phyloP scores from a whole-genome alignment of 129 eudicot genomes.

The Arctium minus region DNA sequence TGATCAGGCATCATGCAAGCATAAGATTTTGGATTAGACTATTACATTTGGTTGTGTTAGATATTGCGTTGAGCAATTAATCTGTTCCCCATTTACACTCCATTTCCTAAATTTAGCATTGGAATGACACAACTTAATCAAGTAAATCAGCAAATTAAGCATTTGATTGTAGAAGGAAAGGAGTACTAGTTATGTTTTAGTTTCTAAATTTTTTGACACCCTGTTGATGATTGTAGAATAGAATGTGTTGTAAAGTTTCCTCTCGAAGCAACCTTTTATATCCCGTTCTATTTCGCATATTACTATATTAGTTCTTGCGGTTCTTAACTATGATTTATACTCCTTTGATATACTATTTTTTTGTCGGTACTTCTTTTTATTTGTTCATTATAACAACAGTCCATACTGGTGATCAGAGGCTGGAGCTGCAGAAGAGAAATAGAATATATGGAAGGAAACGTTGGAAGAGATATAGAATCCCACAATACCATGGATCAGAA shows the following conservation, averaged over 20 bases:
- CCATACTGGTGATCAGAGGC: conserved; percentile 32
- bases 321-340: neutral
- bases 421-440: conserved; percentile 55
- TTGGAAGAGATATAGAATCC: conserved; percentile 54
- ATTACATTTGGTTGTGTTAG: neutral
- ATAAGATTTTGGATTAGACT: neutral
- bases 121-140: neutral
- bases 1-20: neutral
- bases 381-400: neutral
- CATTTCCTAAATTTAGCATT: neutral
- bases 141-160: neutral
- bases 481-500: conserved; percentile 53
- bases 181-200: neutral
- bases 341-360: neutral
- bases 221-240: conserved; percentile 7
- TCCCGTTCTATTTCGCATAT: neutral
- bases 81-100: neutral
- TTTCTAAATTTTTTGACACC: neutral
- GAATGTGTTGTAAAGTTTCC: conserved; percentile 13
- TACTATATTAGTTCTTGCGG: conserved; percentile 11
- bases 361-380: neutral
- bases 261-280: conserved; percentile 1
- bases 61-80: neutral
- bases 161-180: neutral
- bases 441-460: conserved; percentile 53